Evolutionary conservation across 176 grass and related monocot species (phyloP).

Genomic region (Carex myosuroides): DNA sequence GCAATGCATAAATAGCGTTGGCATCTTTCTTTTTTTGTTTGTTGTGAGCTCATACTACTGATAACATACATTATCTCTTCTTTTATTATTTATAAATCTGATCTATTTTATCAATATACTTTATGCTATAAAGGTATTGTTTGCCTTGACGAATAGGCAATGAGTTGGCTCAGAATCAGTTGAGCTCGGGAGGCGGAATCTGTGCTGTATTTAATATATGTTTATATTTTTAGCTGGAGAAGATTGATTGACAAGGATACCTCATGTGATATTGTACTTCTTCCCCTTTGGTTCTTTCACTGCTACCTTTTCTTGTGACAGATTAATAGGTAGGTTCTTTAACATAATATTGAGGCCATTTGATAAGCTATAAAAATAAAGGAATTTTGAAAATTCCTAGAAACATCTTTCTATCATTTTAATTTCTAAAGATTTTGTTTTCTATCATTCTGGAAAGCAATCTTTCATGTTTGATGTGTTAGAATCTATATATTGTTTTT

Average conservation of each 20-base stretch:
- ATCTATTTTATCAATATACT: not conserved
- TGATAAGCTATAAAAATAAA: no score
- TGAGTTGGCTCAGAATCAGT: constrained; percentile 16
- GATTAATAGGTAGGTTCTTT: not conserved
- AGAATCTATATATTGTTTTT: no score
- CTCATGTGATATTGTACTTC: constrained; percentile 16
- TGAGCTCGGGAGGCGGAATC: constrained; percentile 10
- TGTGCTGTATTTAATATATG: constrained; percentile 3
- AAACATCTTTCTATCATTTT: no score
- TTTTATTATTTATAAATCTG: not conserved
- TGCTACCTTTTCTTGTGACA: not conserved
- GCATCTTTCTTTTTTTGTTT: not conserved
- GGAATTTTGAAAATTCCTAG: no score
- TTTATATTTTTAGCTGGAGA: not conserved
- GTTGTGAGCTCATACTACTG: not conserved
- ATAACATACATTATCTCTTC: not conserved
- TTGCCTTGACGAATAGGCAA: constrained; percentile 17
- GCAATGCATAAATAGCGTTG: not conserved
- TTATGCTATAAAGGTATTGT: not conserved
- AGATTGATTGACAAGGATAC: constrained; percentile 9
- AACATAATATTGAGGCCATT: not conserved
- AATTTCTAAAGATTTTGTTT: no score
- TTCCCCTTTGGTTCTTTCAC: constrained; percentile 13
- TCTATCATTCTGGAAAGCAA: no score
- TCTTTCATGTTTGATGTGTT: no score